Evolutionary conservation across 352 stramenopile genomes (phyloP), one percentile per base, ranked within the genome.

Genomic region (Albugo laibachii): DNA sequence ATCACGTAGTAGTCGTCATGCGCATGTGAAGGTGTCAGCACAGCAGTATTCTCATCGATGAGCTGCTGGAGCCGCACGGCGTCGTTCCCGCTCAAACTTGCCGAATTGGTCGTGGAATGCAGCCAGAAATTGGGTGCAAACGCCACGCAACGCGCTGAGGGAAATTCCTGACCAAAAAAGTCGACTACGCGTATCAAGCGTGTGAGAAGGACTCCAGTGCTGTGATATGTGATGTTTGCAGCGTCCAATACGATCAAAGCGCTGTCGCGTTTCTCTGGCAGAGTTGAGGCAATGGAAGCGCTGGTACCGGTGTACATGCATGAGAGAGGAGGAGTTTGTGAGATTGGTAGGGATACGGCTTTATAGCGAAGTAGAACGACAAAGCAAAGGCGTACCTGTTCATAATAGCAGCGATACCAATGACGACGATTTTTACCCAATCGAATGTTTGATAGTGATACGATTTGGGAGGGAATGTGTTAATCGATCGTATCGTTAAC

Each of bases 1-100:
- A 95, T 94, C 47, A 91, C 81, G 51, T 94, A 95, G 35, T 72
- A 92, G 56, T 95, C 83, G 43, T 95, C 83, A 51, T 95, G 73
- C 10, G 73, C 64, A 39, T 80, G 77, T 10, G 77, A 82, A 27
- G 74, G 77, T n/a, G 74, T 87, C 35, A 86, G 65, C 27, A 82
- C 68, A 19, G 86, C 70, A 27, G 64, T 54, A 45, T 83, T 65
- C 41, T 82, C 57, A 15, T 76, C 61, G 19, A 87, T 71, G 36
- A 91, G 52, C 5, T 55, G 41, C 20, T 61, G 48, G 2, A 91
- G 62, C 24, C 80, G 50, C 41, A 83, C 69, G 0, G 60, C 52
- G 11, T 53, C 59, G 16, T 67, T 75, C 48, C 67, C 59, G n/a
- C 51, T 45, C 48, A 41, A 31, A 49, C 12, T 27, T 38, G 5